Conservation (phyloP, 176 grass and related monocot genomes). For the Rhipidocladum racemiflorum region DNA sequence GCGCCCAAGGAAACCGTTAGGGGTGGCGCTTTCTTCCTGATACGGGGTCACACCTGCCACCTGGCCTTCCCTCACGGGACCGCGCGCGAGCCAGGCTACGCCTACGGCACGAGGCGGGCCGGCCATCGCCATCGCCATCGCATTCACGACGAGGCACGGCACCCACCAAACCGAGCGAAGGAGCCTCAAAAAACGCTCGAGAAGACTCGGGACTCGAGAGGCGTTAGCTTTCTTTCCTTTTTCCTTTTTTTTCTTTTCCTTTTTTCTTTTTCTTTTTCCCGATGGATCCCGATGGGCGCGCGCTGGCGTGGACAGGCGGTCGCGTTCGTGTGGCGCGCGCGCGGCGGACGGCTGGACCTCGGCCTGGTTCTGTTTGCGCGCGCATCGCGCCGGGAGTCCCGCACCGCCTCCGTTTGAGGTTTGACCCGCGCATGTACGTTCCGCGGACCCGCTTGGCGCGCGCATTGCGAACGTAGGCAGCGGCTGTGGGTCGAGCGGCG, state of each 20-base stretch:
- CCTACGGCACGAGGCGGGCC: not conserved
- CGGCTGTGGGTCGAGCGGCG: not conserved
- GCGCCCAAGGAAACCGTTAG: constrained; percentile 34
- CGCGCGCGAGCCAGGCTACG: not conserved
- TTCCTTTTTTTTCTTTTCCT: no score
- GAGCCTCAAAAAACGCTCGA: not conserved
- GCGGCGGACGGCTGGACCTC: not conserved
- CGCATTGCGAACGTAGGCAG: not conserved
- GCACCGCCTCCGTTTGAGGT: not conserved
- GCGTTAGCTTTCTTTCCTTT: no score
- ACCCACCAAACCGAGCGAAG: not conserved
- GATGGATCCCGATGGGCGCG: not conserved
- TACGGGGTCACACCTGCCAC: not conserved
- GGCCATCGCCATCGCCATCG: constrained; percentile 23
- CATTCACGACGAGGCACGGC: constrained; percentile 5
- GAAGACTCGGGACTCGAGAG: no score
- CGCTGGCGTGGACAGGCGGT: not conserved
- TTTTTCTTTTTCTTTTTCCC: no score
- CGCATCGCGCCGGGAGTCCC: not conserved
- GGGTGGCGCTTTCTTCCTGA: not conserved
- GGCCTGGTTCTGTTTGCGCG: not conserved
- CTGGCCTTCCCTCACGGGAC: not conserved
- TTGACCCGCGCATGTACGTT: not conserved
- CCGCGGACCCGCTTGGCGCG: no score
- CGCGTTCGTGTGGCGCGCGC: not conserved